phyloP scores from a whole-genome alignment of 176 grass and related monocot species.

The Bonia amplexicaulis region DNA sequence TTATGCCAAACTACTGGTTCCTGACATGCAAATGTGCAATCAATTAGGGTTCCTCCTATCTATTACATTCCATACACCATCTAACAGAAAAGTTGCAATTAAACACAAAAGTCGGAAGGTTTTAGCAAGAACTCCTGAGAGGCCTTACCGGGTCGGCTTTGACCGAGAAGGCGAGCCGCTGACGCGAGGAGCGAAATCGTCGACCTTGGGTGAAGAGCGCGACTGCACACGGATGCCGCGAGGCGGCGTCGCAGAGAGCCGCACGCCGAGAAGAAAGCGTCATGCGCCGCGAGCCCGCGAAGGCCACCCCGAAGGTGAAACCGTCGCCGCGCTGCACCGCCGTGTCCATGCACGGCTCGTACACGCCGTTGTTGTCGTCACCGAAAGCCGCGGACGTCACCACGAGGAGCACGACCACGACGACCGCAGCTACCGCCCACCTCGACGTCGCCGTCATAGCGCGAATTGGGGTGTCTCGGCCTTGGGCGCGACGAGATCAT shows the following conservation, averaged over 20 bases:
- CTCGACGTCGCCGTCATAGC: conserved; percentile 27
- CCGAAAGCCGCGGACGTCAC: background rate
- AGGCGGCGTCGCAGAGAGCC: conserved; percentile 89
- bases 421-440: background rate
- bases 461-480: background rate
- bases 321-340: conserved; percentile 65
- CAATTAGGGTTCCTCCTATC: conserved; percentile 2
- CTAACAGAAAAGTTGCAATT: background rate
- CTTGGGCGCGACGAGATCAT: background rate
- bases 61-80: background rate
- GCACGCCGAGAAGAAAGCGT: conserved; percentile 63
- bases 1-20: background rate
- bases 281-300: conserved; percentile 40
- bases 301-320: conserved; percentile 88
- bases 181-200: conserved; percentile 93
- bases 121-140: background rate
- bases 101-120: background rate
- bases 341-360: conserved; percentile 70
- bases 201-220: conserved; percentile 73
- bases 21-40: background rate
- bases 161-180: conserved; percentile 39
- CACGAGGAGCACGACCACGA: background rate
- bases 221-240: conserved; percentile 24
- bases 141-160: conserved; percentile 43
- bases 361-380: conserved; percentile 57